A percentile compares a stretch with the other conserved stretches of the same genome.
Evolutionary conservation across 345 rosid species (phyloP).

Genomic region (Toxicodendron radicans): DNA sequence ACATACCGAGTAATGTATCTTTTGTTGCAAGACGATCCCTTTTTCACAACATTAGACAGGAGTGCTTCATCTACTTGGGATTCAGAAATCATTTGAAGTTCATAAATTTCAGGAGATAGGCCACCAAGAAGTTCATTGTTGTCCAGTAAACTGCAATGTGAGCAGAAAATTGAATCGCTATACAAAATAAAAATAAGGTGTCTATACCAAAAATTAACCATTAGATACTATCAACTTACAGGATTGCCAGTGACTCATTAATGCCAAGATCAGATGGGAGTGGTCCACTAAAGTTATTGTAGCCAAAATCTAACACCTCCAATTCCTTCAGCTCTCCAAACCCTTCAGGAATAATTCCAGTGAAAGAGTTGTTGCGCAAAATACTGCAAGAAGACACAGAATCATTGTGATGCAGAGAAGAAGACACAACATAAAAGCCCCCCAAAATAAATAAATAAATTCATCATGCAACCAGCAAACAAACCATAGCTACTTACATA

Average conservation of each 20-base stretch:
- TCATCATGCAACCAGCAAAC: conserved; percentile 6
- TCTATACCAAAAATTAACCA: background rate
- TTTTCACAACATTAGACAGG: conserved; percentile 28
- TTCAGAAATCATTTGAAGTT: conserved; percentile 42
- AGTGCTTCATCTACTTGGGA: conserved; percentile 46
- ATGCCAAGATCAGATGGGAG: conserved; percentile 48
- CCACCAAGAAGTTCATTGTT: conserved; percentile 48
- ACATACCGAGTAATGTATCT: conserved; percentile 29
- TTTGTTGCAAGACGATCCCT: conserved; percentile 26
- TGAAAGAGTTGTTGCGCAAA: conserved; percentile 65
- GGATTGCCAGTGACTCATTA: conserved; percentile 47
- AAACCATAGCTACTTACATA: conserved; percentile 41
- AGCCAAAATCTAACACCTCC: conserved; percentile 68
- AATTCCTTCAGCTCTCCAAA: conserved; percentile 53
- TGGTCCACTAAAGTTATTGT: conserved; percentile 57
- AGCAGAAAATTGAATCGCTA: conserved; percentile 10
- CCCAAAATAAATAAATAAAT: background rate
- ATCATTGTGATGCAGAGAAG: background rate
- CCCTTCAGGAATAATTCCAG: conserved; percentile 55
- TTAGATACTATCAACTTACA: conserved; percentile 36
- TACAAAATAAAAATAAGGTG: background rate
- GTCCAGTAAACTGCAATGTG: conserved; percentile 51
- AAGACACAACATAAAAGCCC: background rate
- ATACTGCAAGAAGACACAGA: conserved; percentile 32
- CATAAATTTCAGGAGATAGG: conserved; percentile 41